These are phyloP conservation scores for Rhodomyrtus psidioides DNA, from an alignment of 441 rosid species.

Conservation along the genomic window DNA sequence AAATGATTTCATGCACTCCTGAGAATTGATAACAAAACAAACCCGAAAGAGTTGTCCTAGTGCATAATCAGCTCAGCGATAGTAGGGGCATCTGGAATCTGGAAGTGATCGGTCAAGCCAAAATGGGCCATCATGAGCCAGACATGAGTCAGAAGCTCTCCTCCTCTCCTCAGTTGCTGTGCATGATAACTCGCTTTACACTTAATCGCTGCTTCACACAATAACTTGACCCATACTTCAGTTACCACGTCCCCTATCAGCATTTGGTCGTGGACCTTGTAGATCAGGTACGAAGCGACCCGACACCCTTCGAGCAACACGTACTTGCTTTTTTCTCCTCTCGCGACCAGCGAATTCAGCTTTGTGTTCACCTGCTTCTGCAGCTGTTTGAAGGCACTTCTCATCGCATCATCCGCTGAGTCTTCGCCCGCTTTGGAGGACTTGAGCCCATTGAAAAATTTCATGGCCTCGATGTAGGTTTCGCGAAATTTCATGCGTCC, in stretches of 20 bases:
- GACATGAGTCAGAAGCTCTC: not conserved
- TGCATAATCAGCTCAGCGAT: not conserved
- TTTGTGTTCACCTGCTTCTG: not conserved
- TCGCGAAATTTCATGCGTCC: not conserved
- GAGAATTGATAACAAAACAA: not conserved
- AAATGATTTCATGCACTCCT: too few relatives aligned
- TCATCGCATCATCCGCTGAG: too few relatives aligned
- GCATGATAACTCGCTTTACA: not conserved
- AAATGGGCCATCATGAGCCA: not conserved
- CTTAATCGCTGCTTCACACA: not conserved
- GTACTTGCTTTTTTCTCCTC: not conserved
- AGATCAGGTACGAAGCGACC: not conserved
- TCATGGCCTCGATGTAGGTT: not conserved
- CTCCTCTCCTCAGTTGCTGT: not conserved
- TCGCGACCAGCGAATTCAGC: not conserved
- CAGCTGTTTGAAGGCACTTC: accelerated
- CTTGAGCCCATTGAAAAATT: not conserved
- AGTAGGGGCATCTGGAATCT: not conserved
- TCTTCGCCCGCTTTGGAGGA: not conserved
- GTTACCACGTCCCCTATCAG: not conserved
- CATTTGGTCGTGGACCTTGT: too few relatives aligned
- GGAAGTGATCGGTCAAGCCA: not conserved
- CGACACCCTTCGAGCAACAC: not conserved
- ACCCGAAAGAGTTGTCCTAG: not conserved
- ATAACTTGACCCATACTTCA: not conserved